These are phyloP conservation scores for Neonectria faginata DNA, from an alignment of 2,329 filamentous ascomycete species.

Conservation along the genomic window DNA sequence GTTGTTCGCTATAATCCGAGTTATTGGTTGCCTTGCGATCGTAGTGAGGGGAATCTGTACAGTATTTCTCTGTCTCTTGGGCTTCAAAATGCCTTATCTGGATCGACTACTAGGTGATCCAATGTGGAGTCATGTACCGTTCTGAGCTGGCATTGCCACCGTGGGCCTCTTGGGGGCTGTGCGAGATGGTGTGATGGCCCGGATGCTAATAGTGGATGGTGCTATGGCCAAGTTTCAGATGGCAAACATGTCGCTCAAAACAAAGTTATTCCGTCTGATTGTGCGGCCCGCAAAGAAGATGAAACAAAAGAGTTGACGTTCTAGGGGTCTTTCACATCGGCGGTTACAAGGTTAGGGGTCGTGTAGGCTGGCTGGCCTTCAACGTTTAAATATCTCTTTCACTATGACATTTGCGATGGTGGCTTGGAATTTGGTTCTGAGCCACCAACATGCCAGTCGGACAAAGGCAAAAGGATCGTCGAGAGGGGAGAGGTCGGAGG, in stretches of 20 bases:
- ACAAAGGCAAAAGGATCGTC: background rate
- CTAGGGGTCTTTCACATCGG: background rate
- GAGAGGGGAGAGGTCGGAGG: background rate
- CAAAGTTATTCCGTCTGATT: conserved; percentile 2
- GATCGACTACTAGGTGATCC: background rate
- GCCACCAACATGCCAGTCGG: background rate
- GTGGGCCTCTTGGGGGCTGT: background rate
- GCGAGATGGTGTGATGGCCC: background rate
- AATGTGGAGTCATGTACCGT: background rate
- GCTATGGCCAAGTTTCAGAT: conserved; percentile 18
- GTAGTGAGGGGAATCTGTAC: too few species aligned
- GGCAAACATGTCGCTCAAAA: background rate
- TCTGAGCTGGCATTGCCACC: background rate
- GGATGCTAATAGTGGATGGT: background rate
- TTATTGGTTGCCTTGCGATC: background rate
- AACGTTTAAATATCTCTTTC: background rate
- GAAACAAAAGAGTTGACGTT: conserved; percentile 13
- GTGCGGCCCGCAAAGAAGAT: conserved; percentile 9
- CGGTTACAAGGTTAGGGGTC: background rate
- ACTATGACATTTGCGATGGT: too few species aligned
- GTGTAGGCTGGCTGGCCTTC: background rate
- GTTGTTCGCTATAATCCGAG: background rate
- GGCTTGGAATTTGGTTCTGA: background rate
- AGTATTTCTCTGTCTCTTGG: background rate
- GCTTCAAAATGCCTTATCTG: background rate